Percentiles rank a stretch among this genome's conserved stretches.
These are phyloP conservation scores for Hyparrhenia diplandra DNA, from an alignment of 176 grass and related monocot species.

Conservation along the genomic window DNA sequence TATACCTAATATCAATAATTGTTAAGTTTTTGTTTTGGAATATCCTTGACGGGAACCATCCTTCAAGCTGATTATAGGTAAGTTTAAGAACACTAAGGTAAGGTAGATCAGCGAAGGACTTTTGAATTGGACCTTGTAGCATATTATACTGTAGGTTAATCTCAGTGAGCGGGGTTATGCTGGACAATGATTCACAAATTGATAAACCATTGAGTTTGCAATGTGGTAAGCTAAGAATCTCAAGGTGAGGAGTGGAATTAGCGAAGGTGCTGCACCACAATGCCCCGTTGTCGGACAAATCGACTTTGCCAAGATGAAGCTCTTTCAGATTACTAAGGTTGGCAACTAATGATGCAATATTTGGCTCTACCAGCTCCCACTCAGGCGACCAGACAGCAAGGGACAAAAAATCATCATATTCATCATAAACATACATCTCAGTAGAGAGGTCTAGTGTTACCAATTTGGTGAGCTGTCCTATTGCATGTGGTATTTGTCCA, in stretches of 20 bases:
- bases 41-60: conserved; percentile 26
- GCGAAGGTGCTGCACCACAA: conserved; percentile 25
- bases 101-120: conserved; percentile 37
- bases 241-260: conserved; percentile 23
- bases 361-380: not conserved
- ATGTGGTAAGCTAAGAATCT: conserved; percentile 15
- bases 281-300: conserved; percentile 21
- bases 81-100: conserved; percentile 30
- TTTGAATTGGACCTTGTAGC: conserved; percentile 20
- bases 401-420: not conserved
- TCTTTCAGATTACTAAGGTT: conserved; percentile 35
- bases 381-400: not conserved
- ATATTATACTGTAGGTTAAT: conserved; percentile 35
- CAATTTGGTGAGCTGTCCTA: not conserved
- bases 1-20: conserved; percentile 29
- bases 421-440: not conserved
- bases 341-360: conserved; percentile 17
- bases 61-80: not conserved
- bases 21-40: conserved; percentile 37
- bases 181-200: conserved; percentile 19
- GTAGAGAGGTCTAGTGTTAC: not conserved
- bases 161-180: conserved; percentile 4
- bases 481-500: not conserved
- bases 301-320: conserved; percentile 32
- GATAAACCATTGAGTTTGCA: too few species aligned